Evolutionary conservation across 2,329 filamentous ascomycete genomes (phyloP), one percentile per base, ranked within the genome.

Genomic region (Colletotrichum sp.): DNA sequence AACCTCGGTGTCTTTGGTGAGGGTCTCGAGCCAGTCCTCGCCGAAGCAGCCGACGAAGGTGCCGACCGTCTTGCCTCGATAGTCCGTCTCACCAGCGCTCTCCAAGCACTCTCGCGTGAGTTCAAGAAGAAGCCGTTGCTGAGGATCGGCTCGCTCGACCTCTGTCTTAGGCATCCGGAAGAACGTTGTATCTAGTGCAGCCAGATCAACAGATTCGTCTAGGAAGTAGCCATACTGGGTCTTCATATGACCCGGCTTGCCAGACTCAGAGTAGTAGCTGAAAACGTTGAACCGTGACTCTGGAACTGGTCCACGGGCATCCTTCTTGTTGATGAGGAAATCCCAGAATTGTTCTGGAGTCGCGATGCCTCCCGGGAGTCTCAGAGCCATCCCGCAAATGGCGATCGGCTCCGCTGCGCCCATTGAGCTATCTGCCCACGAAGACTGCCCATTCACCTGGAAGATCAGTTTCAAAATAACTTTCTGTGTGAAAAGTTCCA

Each of bases 151-250:
- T 15, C 52, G 32, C 16, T 68, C 79, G 5, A 80, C 79, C 64
- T 84, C 83, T 8, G 75, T 70, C 24, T 26, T 78, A 6, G 68
- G 78, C 78, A 85, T 80, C 4, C 77, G 79, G 73, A 83, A 85
- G 75, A 84, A 83, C 1, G 79, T 79, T 1, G 81, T 73, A 66
- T 85, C 83, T 10, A 83, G 76, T 12, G 66, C 67, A 2, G 76
- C 76, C 1, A 84, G 65, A 39, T 84, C 80, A 10, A 80, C 75
- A 21, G 30, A 73, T 8, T 81, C 78, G 49, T 82, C 80, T 0
- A 84, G 77, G 65, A 82, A 84, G 76, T 84, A 84, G 16, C 81
- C 83, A 18, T 81, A 66, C 52, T 78, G 60, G 3, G 79, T 77
- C 26, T 72, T 70, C 21, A 82, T 76, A 7, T 76, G 71, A 3